Conservation (phyloP, 2,329 filamentous ascomycete genomes). For the Trichoderma sp. region DNA sequence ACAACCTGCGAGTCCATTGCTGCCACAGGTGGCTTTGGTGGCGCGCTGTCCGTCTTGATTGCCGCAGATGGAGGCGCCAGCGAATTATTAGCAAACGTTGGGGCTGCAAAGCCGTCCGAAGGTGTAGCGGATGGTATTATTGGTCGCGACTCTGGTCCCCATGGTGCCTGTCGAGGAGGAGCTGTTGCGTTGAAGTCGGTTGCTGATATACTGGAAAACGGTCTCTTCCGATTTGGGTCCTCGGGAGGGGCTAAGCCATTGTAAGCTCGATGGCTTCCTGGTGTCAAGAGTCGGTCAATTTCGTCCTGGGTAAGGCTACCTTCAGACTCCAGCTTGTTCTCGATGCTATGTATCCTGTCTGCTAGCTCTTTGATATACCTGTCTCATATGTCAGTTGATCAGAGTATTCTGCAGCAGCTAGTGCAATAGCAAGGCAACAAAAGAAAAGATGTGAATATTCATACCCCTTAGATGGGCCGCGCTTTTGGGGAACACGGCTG, state of each 20-base stretch:
- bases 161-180: conserved; percentile 43
- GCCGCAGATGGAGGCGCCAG: conserved; percentile 46
- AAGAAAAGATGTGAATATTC: not conserved
- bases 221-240: conserved; percentile 42
- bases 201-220: conserved; percentile 47
- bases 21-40: conserved; percentile 36
- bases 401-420: not conserved
- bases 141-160: conserved; percentile 47
- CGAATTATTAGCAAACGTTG: conserved; percentile 39
- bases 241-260: conserved; percentile 31
- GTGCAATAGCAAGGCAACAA: not conserved
- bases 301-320: conserved; percentile 42
- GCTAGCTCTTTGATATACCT: conserved; percentile 91
- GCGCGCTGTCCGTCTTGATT: conserved; percentile 38
- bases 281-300: conserved; percentile 43
- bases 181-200: conserved; percentile 42
- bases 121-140: conserved; percentile 41
- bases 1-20: conserved; percentile 37
- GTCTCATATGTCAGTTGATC: conserved; percentile 19
- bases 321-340: conserved; percentile 67
- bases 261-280: conserved; percentile 32
- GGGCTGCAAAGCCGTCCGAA: conserved; percentile 31
- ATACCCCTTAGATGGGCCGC: conserved; percentile 84
- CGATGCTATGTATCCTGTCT: conserved; percentile 77
- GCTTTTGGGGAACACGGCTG: conserved; percentile 82